Evolutionary conservation across 106 monocot species (phyloP), one percentile per base, ranked within the genome.

Genomic region (Xerophyta viscosa): DNA sequence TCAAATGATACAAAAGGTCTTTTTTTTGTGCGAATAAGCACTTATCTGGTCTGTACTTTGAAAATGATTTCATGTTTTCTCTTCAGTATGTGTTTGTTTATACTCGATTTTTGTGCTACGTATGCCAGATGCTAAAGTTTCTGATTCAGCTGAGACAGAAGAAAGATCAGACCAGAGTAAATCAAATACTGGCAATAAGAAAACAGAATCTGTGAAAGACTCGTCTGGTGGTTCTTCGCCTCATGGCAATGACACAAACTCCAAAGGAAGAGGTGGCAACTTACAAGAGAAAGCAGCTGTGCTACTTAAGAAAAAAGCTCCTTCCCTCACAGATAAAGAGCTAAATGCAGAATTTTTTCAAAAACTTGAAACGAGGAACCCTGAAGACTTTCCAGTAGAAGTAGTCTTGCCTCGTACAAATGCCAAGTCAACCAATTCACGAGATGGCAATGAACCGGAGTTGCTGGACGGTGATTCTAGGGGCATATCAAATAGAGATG

Each of bases 281-380:
- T 58, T 82, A 50, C 47, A 57, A 13, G 96, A 84, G 62, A 82
- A 82, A 69, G 70, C 84, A 47, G 78, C 67, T 8, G 67, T 44
- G 11, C 25, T 89, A 41, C 50, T 98, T 37, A 98, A 79, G 77
- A 98, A 79, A 46, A 86, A 69, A 58, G 63, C 52, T 44, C 81
- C 87, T 23, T 73, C 86, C 62, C 71, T 93, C 57, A 87, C 63
- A 31, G 88, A 94, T 58, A 94, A 84, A 65, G 89, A 85, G 58
- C 29, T 90, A 57, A 98, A 98, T 50, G 68, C 76, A 52, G 89
- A 98, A 27, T 98, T 98, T 56, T 98, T 98, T 42, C 96, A 90
- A 58, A 89, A 89, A 47, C 82, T 98, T 25, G 94, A 88, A 69
- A 70, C 78, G 52, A 78, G 85, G 51, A 58, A 20, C 31, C 59